Conservation (phyloP, 2,329 filamentous ascomycete species). For the Xylariales sp. region DNA sequence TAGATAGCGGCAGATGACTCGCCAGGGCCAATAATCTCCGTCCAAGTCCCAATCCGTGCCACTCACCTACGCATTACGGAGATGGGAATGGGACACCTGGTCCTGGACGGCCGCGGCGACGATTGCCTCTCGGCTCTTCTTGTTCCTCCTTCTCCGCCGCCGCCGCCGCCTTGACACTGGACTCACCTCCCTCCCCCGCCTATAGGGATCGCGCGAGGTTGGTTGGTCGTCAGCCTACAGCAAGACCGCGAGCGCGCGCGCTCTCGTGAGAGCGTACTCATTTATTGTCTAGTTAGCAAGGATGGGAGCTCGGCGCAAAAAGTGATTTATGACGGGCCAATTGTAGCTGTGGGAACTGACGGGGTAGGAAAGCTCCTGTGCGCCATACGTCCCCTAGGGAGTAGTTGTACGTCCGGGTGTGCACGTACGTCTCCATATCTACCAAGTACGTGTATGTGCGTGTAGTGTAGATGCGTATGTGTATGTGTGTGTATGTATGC, state of each 20-base stretch:
- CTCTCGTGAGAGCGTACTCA: no score
- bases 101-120: background rate
- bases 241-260: no score
- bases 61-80: background rate
- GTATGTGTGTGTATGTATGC: background rate
- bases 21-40: background rate
- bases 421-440: no score
- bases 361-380: background rate
- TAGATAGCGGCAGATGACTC: slow-evolving; percentile 1
- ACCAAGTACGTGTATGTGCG: background rate
- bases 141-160: no score
- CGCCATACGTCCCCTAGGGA: background rate
- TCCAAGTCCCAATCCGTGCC: background rate
- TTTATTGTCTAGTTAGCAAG: background rate
- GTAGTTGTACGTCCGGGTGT: no score
- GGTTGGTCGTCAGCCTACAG: no score
- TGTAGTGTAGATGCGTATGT: background rate
- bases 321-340: background rate
- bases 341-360: background rate
- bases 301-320: background rate
- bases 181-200: no score
- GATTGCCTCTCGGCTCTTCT: background rate
- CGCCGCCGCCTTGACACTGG: no score
- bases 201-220: no score
- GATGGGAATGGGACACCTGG: no score